Percentiles rank a stretch among this genome's conserved stretches.
Evolutionary conservation across 2,329 filamentous ascomycete species (phyloP).

Genomic region (Hirsutella minnesotensis): DNA sequence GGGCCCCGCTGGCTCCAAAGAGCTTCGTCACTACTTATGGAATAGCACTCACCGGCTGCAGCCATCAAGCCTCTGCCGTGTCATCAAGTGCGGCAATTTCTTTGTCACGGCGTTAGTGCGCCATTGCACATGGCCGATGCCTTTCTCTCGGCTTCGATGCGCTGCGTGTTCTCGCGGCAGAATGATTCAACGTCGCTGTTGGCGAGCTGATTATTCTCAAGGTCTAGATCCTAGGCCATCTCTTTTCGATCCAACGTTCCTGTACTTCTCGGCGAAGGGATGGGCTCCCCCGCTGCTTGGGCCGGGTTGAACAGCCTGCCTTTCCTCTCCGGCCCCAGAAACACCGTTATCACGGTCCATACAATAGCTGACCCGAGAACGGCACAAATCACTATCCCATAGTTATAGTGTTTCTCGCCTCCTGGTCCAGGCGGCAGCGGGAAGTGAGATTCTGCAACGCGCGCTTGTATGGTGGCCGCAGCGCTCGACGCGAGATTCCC

Average conservation of each 20-base stretch:
- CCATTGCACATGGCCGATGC: too few species aligned
- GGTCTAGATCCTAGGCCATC: background rate
- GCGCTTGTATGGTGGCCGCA: slow-evolving; percentile 64
- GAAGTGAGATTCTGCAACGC: slow-evolving; percentile 56
- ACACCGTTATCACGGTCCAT: slow-evolving; percentile 47
- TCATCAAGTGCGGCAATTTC: too few species aligned
- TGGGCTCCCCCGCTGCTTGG: background rate
- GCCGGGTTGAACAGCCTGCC: background rate
- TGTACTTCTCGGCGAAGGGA: background rate
- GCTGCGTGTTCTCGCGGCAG: too few species aligned
- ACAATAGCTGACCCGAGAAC: slow-evolving; percentile 78
- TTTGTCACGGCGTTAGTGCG: too few species aligned
- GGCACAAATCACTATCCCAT: slow-evolving; percentile 77
- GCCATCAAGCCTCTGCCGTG: too few species aligned
- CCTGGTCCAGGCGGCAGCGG: slow-evolving; percentile 49
- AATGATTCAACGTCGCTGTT: too few species aligned
- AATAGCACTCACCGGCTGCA: too few species aligned
- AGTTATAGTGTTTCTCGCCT: slow-evolving; percentile 48
- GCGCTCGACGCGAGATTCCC: slow-evolving; percentile 64
- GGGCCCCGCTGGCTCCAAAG: too few species aligned
- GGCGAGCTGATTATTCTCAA: too few species aligned
- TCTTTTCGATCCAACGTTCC: background rate
- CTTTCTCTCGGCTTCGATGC: too few species aligned
- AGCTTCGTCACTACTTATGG: too few species aligned
- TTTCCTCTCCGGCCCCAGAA: slow-evolving; percentile 46